Evolutionary conservation across 1,284 basidiomycete species (phyloP).

Genomic region (Puccinia horiana): DNA sequence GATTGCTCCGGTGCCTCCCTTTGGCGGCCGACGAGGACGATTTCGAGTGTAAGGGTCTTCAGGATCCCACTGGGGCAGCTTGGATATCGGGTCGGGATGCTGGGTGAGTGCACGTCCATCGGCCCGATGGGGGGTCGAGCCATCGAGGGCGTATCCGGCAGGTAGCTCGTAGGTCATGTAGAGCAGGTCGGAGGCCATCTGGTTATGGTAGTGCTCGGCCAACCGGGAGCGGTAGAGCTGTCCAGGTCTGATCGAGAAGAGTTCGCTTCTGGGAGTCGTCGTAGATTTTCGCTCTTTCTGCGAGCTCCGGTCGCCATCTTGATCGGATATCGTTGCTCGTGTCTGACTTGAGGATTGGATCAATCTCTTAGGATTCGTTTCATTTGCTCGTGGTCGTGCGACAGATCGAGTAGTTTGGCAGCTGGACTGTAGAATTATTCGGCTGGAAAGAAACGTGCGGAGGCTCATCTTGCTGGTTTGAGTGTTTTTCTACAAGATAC

Average conservation of each 20-base stretch:
- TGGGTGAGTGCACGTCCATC: slow-evolving; percentile 56
- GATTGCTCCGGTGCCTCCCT: slow-evolving; percentile 71
- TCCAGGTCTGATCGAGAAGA: slow-evolving; percentile 57
- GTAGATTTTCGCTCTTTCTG: neutral
- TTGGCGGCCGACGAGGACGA: slow-evolving; percentile 68
- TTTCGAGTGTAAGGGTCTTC: slow-evolving; percentile 75
- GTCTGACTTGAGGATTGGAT: neutral
- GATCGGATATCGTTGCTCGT: neutral
- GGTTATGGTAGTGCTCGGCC: slow-evolving; percentile 78
- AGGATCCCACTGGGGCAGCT: slow-evolving; percentile 71
- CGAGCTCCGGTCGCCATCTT: neutral
- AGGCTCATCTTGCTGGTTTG: neutral
- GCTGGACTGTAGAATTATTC: neutral
- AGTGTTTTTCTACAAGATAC: neutral
- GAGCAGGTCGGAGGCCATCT: slow-evolving; percentile 82
- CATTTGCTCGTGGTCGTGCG: neutral
- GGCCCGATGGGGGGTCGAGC: slow-evolving; percentile 58
- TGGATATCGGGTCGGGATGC: slow-evolving; percentile 61
- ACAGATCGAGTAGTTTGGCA: neutral
- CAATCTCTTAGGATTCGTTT: neutral
- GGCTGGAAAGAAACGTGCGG: neutral
- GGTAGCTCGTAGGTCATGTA: slow-evolving; percentile 89
- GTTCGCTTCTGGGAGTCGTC: neutral
- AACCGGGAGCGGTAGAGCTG: slow-evolving; percentile 74
- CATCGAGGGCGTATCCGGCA: slow-evolving; percentile 53